Evolutionary conservation across 2,329 filamentous ascomycete species (phyloP).

Genomic region (Sclerotinia subarctica): DNA sequence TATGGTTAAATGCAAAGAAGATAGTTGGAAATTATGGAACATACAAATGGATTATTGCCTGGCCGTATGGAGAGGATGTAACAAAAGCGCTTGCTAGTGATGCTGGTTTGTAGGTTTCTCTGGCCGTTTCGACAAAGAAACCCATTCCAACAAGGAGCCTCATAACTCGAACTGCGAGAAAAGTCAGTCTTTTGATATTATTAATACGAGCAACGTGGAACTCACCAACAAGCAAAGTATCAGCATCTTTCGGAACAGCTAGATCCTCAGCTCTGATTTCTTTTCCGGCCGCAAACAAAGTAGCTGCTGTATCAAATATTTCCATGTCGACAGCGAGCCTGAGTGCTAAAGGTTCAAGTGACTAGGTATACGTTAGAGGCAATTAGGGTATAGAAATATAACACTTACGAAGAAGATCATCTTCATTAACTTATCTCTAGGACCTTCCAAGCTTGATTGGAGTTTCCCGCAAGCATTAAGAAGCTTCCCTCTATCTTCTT

Average conservation of each 20-base stretch:
- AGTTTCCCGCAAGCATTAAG: constrained; percentile 2
- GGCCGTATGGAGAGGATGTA: constrained; percentile 6
- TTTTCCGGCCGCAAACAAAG: neutral
- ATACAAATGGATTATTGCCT: neutral
- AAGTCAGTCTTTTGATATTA: neutral
- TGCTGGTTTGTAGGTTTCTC: constrained; percentile 16
- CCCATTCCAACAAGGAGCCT: constrained; percentile 21
- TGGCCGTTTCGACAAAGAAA: constrained; percentile 18
- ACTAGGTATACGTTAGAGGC: neutral
- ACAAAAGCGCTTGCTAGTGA: constrained; percentile 14
- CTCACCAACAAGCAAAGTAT: constrained; percentile 10
- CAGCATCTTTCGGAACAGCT: neutral
- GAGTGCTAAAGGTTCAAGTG: constrained; percentile 1
- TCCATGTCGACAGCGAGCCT: constrained; percentile 12
- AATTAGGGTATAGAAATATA: too few relatives aligned
- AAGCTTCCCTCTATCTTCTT: constrained; percentile 4
- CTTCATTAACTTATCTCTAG: constrained; percentile 1
- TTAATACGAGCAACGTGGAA: neutral
- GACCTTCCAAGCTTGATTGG: neutral
- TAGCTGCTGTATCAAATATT: constrained; percentile 10
- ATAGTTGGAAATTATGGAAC: too few relatives aligned
- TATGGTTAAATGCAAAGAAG: neutral
- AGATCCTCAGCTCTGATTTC: constrained; percentile 13
- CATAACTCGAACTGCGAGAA: constrained; percentile 20
- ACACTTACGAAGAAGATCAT: neutral